Evolutionary conservation across 768 basidiomycete species (phyloP), one percentile per base, ranked within the genome.

Genomic region (Strobilomyces dryophilus): DNA sequence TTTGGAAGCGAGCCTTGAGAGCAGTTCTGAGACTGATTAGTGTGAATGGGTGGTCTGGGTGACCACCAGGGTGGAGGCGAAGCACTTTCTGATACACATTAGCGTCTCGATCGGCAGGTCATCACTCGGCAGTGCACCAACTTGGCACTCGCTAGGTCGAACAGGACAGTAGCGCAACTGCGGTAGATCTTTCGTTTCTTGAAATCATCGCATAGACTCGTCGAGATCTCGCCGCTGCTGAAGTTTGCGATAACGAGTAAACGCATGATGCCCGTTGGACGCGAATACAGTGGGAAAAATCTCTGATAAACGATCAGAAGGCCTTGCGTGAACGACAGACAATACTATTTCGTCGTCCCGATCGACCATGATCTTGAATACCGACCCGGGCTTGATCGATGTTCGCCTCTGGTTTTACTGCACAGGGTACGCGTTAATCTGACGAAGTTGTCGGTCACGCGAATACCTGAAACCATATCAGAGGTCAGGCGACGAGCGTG

Each of bases 151-250:
- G 54, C 57, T 17, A 57, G 52, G 42, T 59, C 59, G 15, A 41
- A 49, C 31, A 63, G 51, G 5, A 53, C 39, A 2, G 35, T 47
- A 8, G 46, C 20, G 15, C 55, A 59, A 47, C 43, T 34, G 24
- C 60, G 54, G 51, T 69, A 55, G 29, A 2, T 41, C 51, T n/a
- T 57, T 55, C 26, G 54, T 65, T 15, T 49, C 32, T 20, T 50
- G 45, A 24, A 61, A 45, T 6, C 44, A 29, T 17, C 6, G 12
- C 29, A 69, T 61, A n/a, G 65, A 59, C 34, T 62, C 49, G 9
- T 65, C 49, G 32, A 68, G 49, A 49, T 60, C 50, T 29, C 9
- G 36, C 21, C 40, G 17, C 5, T 53, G 11, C 34, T 20, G 15
- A 21, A 18, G 32, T 47, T 37, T 11, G 24, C 47, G 43, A 34